Base-by-base conservation (phyloP, 805 yeast genomes). In the Wickerhamiella alocasiicola region DNA sequence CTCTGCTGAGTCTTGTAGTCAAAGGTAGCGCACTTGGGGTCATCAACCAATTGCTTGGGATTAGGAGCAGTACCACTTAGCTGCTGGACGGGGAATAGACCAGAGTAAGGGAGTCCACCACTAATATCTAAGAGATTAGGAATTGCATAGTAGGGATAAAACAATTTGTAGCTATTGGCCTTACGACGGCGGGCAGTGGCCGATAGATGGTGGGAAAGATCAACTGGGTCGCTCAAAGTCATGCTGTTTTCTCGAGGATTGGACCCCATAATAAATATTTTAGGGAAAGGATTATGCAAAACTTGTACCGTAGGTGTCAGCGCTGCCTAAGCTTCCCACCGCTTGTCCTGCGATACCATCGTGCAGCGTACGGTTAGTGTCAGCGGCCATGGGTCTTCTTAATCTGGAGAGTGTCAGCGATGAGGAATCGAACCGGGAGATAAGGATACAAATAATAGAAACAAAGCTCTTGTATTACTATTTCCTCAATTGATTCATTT, bases 81-180 rank as follows among this genome's bases (percentile, higher is more conserved):
- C 4, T 36, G 26, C 18, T 42, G 43, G 4, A 53, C 31, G 7
- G 56, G 56, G 37, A 52, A 53, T 18, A 53, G 43, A 4, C 46
- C 45, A 13, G 33, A 41, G 28, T 53, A 47, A 6, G 56, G 56
- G 25, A 52, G 39, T 0, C 56, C 56, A 2, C 50, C 56, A 9
- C 53, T 45, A 15, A 53, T 41, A 45, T 51, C 53, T 28, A 40
- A 42, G 19, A 53, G 43, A 9, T 39, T 44, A 19, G 55, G 55
- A 20, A 52, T 48, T 9, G 42, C 39, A 20, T 49, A 49, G 42
- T 34, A 53, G 43, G 49, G 45, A 44, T 53, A 53, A 23, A 53
- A 52, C 20, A 52, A 45, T 33, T 52, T 53, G 44, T 44, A 50
- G 31, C 44, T 39, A 32, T 50, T 52, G 11, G 53, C 50, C 35